Percentiles rank a stretch among this genome's conserved stretches.
Evolutionary conservation across 768 basidiomycete genomes (phyloP).

Genomic region (Cystobasidium ongulense): DNA sequence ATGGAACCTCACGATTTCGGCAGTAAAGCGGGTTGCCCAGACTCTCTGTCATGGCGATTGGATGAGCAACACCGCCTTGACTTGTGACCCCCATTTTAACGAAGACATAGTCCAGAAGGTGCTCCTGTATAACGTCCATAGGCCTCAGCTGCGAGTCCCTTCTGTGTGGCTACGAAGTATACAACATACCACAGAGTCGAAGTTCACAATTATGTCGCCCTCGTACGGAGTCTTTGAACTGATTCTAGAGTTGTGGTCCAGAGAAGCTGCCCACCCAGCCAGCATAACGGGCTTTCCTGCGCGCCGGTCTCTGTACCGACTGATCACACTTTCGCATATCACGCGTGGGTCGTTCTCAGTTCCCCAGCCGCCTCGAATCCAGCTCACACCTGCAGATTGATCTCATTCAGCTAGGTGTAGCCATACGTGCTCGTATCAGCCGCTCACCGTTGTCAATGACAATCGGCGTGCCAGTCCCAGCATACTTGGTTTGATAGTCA

Average conservation of each 20-base stretch:
- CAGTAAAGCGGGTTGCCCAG: slow-evolving; percentile 82
- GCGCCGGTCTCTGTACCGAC: slow-evolving; percentile 83
- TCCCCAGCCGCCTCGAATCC: slow-evolving; percentile 42
- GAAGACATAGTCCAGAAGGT: slow-evolving; percentile 85
- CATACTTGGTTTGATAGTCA: slow-evolving; percentile 51
- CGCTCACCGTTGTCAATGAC: slow-evolving; percentile 68
- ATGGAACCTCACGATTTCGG: slow-evolving; percentile 59
- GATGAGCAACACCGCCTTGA: slow-evolving; percentile 66
- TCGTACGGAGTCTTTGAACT: slow-evolving; percentile 82
- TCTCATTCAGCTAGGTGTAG: not conserved
- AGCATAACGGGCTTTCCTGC: slow-evolving; percentile 71
- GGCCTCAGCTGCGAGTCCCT: not conserved
- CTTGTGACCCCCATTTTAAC: slow-evolving; percentile 70
- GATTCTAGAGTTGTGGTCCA: slow-evolving; percentile 71
- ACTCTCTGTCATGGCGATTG: slow-evolving; percentile 87
- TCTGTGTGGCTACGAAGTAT: not conserved
- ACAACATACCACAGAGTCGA: slow-evolving; percentile 71
- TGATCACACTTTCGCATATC: slow-evolving; percentile 41
- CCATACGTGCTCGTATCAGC: not conserved
- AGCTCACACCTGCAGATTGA: slow-evolving; percentile 19
- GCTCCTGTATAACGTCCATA: slow-evolving; percentile 57
- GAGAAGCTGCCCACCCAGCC: slow-evolving; percentile 78
- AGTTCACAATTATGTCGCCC: slow-evolving; percentile 82
- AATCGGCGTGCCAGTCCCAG: slow-evolving; percentile 56
- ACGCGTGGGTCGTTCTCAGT: slow-evolving; percentile 35